Conservation (phyloP, 805 yeast genomes). For the Dipodascus geniculatus region DNA sequence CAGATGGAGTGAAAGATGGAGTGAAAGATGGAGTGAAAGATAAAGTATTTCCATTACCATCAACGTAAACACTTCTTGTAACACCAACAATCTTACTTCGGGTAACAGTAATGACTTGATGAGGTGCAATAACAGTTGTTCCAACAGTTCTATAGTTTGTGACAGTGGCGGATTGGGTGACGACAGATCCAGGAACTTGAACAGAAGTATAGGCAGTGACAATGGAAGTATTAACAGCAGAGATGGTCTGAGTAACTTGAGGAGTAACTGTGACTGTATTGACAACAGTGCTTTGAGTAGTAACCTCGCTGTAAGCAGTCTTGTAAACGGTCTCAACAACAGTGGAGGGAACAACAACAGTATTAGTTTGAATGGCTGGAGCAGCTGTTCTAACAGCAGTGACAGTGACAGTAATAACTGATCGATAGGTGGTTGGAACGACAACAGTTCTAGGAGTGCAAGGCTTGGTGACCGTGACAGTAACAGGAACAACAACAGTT, state of each 20-base stretch:
- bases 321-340: neutral
- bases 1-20: too few relatives aligned
- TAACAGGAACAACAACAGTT: neutral
- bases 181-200: neutral
- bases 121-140: neutral
- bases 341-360: neutral
- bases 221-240: neutral
- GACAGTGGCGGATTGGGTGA: neutral
- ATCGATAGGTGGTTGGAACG: neutral
- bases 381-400: neutral
- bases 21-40: neutral
- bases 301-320: neutral
- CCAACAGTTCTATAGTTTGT: neutral
- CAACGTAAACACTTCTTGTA: neutral
- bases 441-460: neutral
- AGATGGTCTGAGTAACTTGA: neutral
- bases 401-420: neutral
- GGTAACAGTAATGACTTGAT: neutral
- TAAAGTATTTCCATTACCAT: neutral
- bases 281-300: neutral
- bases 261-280: neutral
- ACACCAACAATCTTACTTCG: neutral
- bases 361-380: neutral
- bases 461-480: neutral
- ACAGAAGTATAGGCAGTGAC: neutral